A percentile compares a stretch with the other conserved stretches of the same genome.
Conservation (phyloP, 2,329 filamentous ascomycete species). For the Coniochaeta ligniaria region DNA sequence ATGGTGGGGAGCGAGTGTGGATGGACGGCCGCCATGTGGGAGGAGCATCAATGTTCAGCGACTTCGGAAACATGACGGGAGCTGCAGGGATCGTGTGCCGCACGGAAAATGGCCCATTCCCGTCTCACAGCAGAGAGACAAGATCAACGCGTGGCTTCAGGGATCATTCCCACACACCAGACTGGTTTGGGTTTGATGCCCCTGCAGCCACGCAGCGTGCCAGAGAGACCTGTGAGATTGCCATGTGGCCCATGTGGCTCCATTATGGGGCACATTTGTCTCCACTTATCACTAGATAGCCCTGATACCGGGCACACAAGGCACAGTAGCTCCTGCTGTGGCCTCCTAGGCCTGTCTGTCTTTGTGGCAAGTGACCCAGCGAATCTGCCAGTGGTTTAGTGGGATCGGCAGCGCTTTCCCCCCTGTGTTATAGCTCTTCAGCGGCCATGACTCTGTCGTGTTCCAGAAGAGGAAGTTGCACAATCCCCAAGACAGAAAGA, state of each 20-base stretch:
- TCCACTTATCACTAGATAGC: background rate
- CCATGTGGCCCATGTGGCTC: slow-evolving; percentile 1
- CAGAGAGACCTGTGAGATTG: background rate
- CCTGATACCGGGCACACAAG: too few species aligned
- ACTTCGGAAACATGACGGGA: background rate
- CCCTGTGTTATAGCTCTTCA: background rate
- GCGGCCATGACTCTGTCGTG: background rate
- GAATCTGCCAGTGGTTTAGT: background rate
- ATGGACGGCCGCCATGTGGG: background rate
- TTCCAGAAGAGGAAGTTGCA: background rate
- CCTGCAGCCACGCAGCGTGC: background rate
- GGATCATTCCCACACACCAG: slow-evolving; percentile 2
- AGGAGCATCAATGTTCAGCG: background rate
- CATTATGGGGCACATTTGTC: background rate
- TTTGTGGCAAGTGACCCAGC: background rate
- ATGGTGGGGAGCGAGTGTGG: too few species aligned
- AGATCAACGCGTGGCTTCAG: slow-evolving; percentile 3
- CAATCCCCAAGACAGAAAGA: background rate
- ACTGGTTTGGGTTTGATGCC: background rate
- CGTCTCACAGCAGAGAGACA: background rate
- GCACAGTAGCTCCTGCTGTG: background rate
- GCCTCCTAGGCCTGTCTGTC: too few species aligned
- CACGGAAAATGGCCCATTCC: background rate
- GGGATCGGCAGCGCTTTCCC: background rate
- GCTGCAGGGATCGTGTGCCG: background rate